Percentiles rank a stretch among this genome's conserved stretches.
phyloP scores from a whole-genome alignment of 495 filamentous ascomycete genomes.

The Cenococcum geophilum region DNA sequence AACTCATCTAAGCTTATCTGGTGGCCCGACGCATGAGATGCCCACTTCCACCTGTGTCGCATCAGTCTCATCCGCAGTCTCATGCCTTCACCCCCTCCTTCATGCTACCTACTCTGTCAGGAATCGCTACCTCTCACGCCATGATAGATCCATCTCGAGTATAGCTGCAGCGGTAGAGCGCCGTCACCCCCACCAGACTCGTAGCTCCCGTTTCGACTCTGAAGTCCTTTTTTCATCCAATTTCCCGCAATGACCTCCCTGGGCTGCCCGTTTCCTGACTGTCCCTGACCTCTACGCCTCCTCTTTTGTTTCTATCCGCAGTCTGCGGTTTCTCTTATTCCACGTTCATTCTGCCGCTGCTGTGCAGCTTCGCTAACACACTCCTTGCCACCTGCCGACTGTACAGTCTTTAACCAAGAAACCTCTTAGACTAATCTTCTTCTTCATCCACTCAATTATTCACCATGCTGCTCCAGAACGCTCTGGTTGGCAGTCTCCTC shows the following conservation, averaged over 20 bases:
- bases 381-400: conserved; percentile 15
- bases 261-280: conserved; percentile 25
- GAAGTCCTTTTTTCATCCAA: neutral
- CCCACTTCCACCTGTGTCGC: conserved; percentile 1
- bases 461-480: conserved; percentile 23
- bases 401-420: conserved; percentile 27
- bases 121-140: neutral
- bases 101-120: conserved; percentile 1
- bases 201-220: neutral
- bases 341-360: conserved; percentile 27
- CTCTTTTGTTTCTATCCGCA: conserved; percentile 24
- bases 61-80: neutral
- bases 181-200: conserved; percentile 14
- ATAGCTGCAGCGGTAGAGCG: neutral
- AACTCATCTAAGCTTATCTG: neutral
- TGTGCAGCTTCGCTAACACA: conserved; percentile 21
- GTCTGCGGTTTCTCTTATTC: conserved; percentile 17
- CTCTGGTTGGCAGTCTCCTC: conserved; percentile 21
- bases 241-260: conserved; percentile 20
- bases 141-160: neutral
- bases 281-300: conserved; percentile 18
- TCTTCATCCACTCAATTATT: conserved; percentile 12
- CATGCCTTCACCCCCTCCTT: neutral
- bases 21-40: neutral
- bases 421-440: conserved; percentile 2